A percentile compares a stretch with the other conserved stretches of the same genome.
phyloP scores from a whole-genome alignment of 164 flowering plant genomes.

The Vitis cinerea region DNA sequence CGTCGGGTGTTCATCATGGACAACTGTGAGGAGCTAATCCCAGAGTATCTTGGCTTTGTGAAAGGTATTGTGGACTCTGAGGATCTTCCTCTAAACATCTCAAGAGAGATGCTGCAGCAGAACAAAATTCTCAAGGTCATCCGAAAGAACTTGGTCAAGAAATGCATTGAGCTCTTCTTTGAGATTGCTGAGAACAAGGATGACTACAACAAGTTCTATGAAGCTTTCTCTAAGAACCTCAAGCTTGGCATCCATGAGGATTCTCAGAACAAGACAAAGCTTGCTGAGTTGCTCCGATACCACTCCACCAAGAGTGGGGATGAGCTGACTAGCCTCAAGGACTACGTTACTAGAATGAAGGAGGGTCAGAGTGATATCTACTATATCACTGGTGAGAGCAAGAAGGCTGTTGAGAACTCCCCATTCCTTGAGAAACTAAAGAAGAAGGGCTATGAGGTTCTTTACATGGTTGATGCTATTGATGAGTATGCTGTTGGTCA shows the following conservation, averaged over 20 bases:
- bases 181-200: slow-evolving; percentile 61
- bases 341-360: slow-evolving; percentile 62
- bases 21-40: slow-evolving; percentile 61
- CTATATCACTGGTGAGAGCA: slow-evolving; percentile 50
- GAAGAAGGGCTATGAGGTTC: slow-evolving; percentile 48
- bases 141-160: slow-evolving; percentile 52
- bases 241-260: slow-evolving; percentile 57
- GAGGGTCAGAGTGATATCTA: slow-evolving; percentile 52
- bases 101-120: slow-evolving; percentile 31
- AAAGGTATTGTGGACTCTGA: slow-evolving; percentile 54
- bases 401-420: slow-evolving; percentile 63
- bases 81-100: slow-evolving; percentile 30
- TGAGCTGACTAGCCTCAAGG: slow-evolving; percentile 55
- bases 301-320: slow-evolving; percentile 65
- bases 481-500: slow-evolving; percentile 40
- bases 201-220: slow-evolving; percentile 49
- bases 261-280: slow-evolving; percentile 36
- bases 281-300: slow-evolving; percentile 45
- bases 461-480: slow-evolving; percentile 47
- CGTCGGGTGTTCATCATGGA: slow-evolving; percentile 63
- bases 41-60: slow-evolving; percentile 50
- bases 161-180: slow-evolving; percentile 48
- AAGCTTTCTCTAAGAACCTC: slow-evolving; percentile 42
- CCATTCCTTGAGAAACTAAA: slow-evolving; percentile 61
- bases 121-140: slow-evolving; percentile 50